Conservation (phyloP, 2,329 filamentous ascomycete genomes). For the Botrytis galanthina region DNA sequence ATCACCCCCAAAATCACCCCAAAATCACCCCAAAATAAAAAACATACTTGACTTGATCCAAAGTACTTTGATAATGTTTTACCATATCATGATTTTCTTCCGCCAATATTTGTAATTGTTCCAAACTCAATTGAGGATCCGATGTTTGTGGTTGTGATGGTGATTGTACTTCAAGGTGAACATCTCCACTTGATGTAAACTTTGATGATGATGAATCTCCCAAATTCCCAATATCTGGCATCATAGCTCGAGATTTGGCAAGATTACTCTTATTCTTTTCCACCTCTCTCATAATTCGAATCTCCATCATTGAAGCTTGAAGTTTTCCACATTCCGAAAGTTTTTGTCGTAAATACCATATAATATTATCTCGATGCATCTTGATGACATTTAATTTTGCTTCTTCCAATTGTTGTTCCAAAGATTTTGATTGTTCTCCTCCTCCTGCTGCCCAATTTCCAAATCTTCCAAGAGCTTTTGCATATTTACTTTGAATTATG, state of each 20-base stretch:
- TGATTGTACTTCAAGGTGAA: conserved; percentile 29
- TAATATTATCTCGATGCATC: conserved; percentile 74
- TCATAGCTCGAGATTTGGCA: conserved; percentile 58
- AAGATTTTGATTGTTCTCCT: conserved; percentile 52
- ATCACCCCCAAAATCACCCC: too few species aligned
- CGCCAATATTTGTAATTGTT: conserved; percentile 91
- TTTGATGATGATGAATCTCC: conserved; percentile 27
- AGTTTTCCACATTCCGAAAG: conserved; percentile 73
- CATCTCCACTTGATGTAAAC: conserved; percentile 20
- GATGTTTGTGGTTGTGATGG: conserved; percentile 29
- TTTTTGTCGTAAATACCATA: conserved; percentile 76
- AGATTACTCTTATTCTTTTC: conserved; percentile 87
- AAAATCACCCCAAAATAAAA: too few species aligned
- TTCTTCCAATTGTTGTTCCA: conserved; percentile 72
- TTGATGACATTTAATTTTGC: conserved; percentile 63
- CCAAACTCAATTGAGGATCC: conserved; percentile 57
- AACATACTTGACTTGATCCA: conserved; percentile 86
- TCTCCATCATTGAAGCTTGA: conserved; percentile 92
- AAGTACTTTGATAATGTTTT: conserved; percentile 87
- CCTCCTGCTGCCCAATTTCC: conserved; percentile 67
- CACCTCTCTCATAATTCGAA: conserved; percentile 75
- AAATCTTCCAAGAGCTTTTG: conserved; percentile 61
- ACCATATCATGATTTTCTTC: conserved; percentile 91
- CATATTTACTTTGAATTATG: conserved; percentile 69
- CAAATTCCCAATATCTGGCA: conserved; percentile 35